Evolutionary conservation across 495 filamentous ascomycete species (phyloP).

Genomic region (Aspergillus nanangensis): DNA sequence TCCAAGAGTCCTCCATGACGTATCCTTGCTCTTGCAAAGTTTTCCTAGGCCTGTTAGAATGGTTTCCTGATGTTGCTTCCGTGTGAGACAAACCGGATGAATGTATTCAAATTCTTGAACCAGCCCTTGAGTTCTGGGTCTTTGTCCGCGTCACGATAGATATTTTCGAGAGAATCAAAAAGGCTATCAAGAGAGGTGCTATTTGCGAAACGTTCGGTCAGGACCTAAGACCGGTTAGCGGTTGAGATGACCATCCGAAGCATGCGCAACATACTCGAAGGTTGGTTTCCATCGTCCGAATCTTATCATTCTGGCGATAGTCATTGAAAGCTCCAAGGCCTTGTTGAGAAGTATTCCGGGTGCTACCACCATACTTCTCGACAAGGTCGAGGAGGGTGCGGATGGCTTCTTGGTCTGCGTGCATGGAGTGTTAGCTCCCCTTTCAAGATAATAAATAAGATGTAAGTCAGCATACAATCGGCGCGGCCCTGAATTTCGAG

Average conservation of each 20-base stretch:
- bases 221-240: slow-evolving; percentile 54
- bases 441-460: no score
- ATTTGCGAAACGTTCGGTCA: slow-evolving; percentile 96
- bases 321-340: slow-evolving; percentile 64
- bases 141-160: slow-evolving; percentile 87
- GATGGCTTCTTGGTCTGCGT: slow-evolving; percentile 73
- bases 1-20: slow-evolving; percentile 80
- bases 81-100: slow-evolving; percentile 51
- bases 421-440: no score
- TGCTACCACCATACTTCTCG: slow-evolving; percentile 79
- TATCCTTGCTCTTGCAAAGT: slow-evolving; percentile 87
- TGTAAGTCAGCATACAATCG: slow-evolving; percentile 52
- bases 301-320: slow-evolving; percentile 53
- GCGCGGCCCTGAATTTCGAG: slow-evolving; percentile 90
- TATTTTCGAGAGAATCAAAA: slow-evolving; percentile 76
- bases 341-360: slow-evolving; percentile 58
- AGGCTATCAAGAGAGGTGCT: slow-evolving; percentile 83
- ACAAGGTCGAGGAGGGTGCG: slow-evolving; percentile 78
- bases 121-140: slow-evolving; percentile 85
- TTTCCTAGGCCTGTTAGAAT: slow-evolving; percentile 37
- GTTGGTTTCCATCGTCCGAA: slow-evolving; percentile 71
- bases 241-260: slow-evolving; percentile 19
- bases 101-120: slow-evolving; percentile 76
- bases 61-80: neutral
- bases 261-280: slow-evolving; percentile 55